Evolutionary conservation across 2,329 filamentous ascomycete species (phyloP).

Genomic region (Coleophoma crateriformis): DNA sequence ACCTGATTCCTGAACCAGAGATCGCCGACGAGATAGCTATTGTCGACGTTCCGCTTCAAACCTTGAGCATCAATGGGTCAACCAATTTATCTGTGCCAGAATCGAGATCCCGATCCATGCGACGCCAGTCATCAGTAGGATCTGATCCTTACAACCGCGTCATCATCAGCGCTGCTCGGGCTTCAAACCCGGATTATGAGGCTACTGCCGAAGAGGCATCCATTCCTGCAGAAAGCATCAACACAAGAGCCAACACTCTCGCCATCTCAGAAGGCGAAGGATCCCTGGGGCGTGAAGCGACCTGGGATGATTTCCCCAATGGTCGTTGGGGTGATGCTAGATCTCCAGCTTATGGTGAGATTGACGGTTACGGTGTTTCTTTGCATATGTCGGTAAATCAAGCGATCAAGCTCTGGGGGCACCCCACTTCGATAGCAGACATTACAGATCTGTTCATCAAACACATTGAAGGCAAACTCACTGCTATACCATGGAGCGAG

Average conservation of each 20-base stretch:
- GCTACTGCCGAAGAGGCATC: constrained; percentile 72
- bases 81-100: constrained; percentile 7
- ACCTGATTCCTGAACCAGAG: constrained; percentile 62
- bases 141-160: constrained; percentile 84
- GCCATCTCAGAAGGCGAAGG: constrained; percentile 94
- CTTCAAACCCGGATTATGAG: constrained; percentile 60
- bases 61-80: constrained; percentile 46
- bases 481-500: constrained; percentile 90
- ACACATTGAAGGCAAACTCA: constrained; percentile 73
- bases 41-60: constrained; percentile 30
- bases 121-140: constrained; percentile 52
- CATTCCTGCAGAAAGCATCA: constrained; percentile 66
- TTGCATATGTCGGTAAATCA: constrained; percentile 84
- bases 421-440: constrained; percentile 63
- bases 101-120: constrained; percentile 9
- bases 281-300: constrained; percentile 83
- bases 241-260: constrained; percentile 76
- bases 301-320: constrained; percentile 98
- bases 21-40: constrained; percentile 38
- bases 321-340: constrained; percentile 91
- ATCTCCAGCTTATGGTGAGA: constrained; percentile 91
- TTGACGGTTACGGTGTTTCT: constrained; percentile 96
- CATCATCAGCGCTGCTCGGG: constrained; percentile 64
- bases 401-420: constrained; percentile 80
- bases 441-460: constrained; percentile 76